Base-by-base conservation (phyloP, 1,139 yeast species). In the Magnusiomyces sp. region DNA sequence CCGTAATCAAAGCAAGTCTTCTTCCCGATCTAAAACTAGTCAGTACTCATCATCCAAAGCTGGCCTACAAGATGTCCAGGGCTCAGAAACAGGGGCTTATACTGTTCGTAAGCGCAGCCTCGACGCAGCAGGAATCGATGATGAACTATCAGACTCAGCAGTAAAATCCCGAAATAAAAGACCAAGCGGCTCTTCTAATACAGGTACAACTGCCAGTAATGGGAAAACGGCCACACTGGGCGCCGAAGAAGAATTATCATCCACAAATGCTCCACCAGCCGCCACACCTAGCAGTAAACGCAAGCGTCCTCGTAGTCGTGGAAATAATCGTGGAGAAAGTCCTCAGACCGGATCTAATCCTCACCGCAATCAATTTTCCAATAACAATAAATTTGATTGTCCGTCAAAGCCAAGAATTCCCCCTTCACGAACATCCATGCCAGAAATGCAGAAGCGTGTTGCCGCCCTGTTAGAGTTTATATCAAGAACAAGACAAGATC, bases 381-480 rank as follows among this genome's bases (percentile, higher is more conserved):
- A 56, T 33, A 46, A 58, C 52, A 59, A 66, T 14, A 69, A 68
- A 43, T 68, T 80, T 19, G 79, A 75, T 55, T 85, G 81, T 61
- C 82, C 89, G 5, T 83, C 89, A 44, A 84, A 80, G 58, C 96
- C 97, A 13, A 76, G 95, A 49, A 73, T 80, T 50, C 97, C 95
- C 6, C 83, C 83, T 53, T 80, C 82, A 11, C 77, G 86, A 50
- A 77, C 87, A 2, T 76, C 89, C 1, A 68, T 89, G 53, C 76
- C 77, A 57, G 98, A 90, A 63, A 80, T 90, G 81, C 79, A 90
- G 50, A 82, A 88, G 61, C 75, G 98, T 51, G 86, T 89, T 0
- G 85, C 90, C 4, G 95, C 96, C 2, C 89, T 92, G 17, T 71
- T 90, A 59, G 97, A 92, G 68, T 92, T 90, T 75, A 75, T 90